These are phyloP conservation scores for Botryotinia convoluta DNA, from an alignment of 2,329 filamentous ascomycete species.

Conservation along the genomic window DNA sequence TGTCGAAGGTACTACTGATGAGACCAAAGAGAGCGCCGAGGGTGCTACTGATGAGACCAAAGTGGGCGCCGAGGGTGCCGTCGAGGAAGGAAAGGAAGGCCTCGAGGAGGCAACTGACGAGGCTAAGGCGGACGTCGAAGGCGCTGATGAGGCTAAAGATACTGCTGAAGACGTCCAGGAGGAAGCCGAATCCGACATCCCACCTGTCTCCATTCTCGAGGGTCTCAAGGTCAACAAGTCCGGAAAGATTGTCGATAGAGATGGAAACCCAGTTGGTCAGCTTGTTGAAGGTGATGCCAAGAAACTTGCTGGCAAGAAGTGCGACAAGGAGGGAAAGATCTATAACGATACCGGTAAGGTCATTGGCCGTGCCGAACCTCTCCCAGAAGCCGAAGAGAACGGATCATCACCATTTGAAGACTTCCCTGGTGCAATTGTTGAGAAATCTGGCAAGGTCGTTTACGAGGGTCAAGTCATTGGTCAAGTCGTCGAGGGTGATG, in stretches of 20 bases:
- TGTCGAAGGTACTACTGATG: constrained; percentile 30
- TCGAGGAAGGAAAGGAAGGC: neutral
- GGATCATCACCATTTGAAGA: constrained; percentile 53
- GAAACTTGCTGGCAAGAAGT: constrained; percentile 60
- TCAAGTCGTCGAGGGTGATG: constrained; percentile 60
- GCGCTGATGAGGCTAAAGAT: constrained; percentile 39
- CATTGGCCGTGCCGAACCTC: constrained; percentile 64
- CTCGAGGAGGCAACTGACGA: constrained; percentile 31
- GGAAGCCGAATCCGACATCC: constrained; percentile 48
- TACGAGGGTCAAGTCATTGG: constrained; percentile 54
- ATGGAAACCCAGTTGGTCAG: constrained; percentile 49
- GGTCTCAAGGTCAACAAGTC: constrained; percentile 55
- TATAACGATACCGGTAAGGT: constrained; percentile 69
- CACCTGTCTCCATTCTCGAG: constrained; percentile 43
- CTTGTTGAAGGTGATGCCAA: constrained; percentile 64
- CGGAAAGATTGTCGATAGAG: constrained; percentile 53
- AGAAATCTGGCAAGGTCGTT: constrained; percentile 51
- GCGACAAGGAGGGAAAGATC: constrained; percentile 66
- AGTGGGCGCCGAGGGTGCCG: neutral
- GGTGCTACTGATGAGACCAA: constrained; percentile 44
- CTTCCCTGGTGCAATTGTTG: constrained; percentile 53
- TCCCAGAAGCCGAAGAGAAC: constrained; percentile 54
- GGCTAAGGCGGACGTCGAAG: constrained; percentile 36
- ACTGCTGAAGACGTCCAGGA: constrained; percentile 43
- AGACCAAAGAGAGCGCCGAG: constrained; percentile 35